A percentile compares a stretch with the other conserved stretches of the same genome.
These are phyloP conservation scores for Coniophora puteana DNA, from an alignment of 1,284 basidiomycete genomes.

Conservation along the genomic window DNA sequence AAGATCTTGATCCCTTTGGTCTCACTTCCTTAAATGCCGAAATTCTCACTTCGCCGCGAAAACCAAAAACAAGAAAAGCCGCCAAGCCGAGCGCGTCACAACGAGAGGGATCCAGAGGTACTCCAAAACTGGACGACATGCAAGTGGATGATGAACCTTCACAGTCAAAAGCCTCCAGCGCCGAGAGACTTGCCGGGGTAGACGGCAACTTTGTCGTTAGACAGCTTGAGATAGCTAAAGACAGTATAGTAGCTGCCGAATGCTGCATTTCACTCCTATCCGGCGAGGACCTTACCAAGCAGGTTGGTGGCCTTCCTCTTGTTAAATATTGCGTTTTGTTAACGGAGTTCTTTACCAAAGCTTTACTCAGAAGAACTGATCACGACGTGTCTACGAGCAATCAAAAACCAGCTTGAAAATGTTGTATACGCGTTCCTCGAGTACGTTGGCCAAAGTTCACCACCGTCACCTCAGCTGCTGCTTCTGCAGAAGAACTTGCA, in stretches of 20 bases:
- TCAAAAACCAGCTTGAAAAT: conserved; percentile 79
- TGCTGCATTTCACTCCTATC: conserved; percentile 77
- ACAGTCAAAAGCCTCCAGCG: conserved; percentile 19
- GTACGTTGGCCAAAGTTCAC: conserved; percentile 44
- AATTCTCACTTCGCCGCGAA: conserved; percentile 24
- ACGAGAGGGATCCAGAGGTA: conserved; percentile 28
- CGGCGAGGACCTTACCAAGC: conserved; percentile 78
- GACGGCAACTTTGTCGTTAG: conserved; percentile 45
- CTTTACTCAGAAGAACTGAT: conserved; percentile 92
- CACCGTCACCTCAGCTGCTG: conserved; percentile 46
- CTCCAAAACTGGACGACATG: conserved; percentile 25
- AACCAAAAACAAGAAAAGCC: conserved; percentile 25
- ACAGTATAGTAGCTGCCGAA: conserved; percentile 78
- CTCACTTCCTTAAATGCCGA: conserved; percentile 18
- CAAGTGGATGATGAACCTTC: conserved; percentile 21
- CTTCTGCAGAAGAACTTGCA: conserved; percentile 47
- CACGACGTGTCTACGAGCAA: conserved; percentile 65
- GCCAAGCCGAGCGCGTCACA: conserved; percentile 32
- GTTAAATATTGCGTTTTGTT: conserved; percentile 1
- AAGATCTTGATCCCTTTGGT: conserved; percentile 70
- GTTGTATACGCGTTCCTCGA: conserved; percentile 89
- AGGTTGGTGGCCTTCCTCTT: conserved; percentile 45
- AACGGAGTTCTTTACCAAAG: too few relatives aligned
- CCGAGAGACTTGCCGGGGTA: conserved; percentile 48
- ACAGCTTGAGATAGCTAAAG: conserved; percentile 54